phyloP scores from a whole-genome alignment of 768 basidiomycete genomes.

The Phlegmacium glaucopus region DNA sequence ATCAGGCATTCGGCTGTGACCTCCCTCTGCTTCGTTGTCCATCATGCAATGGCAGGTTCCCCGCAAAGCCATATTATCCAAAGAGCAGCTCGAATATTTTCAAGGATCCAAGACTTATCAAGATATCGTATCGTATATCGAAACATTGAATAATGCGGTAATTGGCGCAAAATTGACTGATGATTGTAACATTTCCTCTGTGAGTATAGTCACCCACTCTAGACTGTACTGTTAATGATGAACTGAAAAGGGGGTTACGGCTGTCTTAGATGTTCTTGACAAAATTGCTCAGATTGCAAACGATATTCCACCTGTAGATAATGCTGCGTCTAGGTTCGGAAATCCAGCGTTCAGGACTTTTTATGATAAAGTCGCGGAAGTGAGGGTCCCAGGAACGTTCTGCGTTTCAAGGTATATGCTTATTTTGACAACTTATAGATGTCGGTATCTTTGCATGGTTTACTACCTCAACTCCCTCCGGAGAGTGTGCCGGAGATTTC shows the following conservation, averaged over 20 bases:
- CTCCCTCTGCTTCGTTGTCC: neutral
- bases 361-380: constrained; percentile 78
- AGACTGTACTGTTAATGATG: constrained; percentile 4
- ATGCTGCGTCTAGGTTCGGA: constrained; percentile 88
- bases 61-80: constrained; percentile 71
- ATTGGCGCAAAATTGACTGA: constrained; percentile 76
- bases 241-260: constrained; percentile 51
- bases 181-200: constrained; percentile 52
- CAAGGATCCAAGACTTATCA: constrained; percentile 69
- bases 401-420: neutral
- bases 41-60: constrained; percentile 40
- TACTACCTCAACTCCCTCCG: constrained; percentile 52
- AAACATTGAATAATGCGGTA: constrained; percentile 71
- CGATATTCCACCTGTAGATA: constrained; percentile 83
- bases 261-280: constrained; percentile 63
- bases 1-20: neutral
- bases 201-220: constrained; percentile 32
- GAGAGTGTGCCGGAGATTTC: constrained; percentile 68
- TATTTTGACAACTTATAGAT: constrained; percentile 30
- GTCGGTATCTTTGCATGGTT: constrained; percentile 54
- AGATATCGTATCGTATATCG: constrained; percentile 66
- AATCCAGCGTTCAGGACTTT: constrained; percentile 96
- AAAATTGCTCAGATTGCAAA: constrained; percentile 62
- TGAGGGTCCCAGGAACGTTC: constrained; percentile 27
- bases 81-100: constrained; percentile 79